Evolutionary conservation across 1,284 basidiomycete species (phyloP).

Genomic region (Testicularia cyperi): DNA sequence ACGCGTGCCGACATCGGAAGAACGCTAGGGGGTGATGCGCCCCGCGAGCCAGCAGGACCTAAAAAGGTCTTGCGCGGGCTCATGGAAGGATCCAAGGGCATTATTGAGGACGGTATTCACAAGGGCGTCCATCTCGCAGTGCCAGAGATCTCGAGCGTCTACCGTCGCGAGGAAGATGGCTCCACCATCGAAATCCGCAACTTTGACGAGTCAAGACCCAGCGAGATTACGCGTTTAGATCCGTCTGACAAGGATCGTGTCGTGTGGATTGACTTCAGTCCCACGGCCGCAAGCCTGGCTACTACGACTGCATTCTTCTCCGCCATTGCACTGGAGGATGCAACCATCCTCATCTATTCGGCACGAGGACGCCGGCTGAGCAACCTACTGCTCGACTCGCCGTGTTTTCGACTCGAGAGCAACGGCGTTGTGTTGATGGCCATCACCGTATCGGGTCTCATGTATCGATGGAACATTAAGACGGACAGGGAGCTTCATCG

Average conservation of each 20-base stretch:
- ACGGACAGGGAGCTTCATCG: slow-evolving; percentile 35
- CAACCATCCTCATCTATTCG: slow-evolving; percentile 48
- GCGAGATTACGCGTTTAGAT: slow-evolving; percentile 70
- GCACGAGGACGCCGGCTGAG: slow-evolving; percentile 37
- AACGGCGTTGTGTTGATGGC: slow-evolving; percentile 43
- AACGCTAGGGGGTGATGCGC: slow-evolving; percentile 73
- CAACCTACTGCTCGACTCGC: slow-evolving; percentile 41
- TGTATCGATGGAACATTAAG: slow-evolving; percentile 51
- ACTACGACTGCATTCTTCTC: slow-evolving; percentile 71
- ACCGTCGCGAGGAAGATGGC: slow-evolving; percentile 61
- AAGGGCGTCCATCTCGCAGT: slow-evolving; percentile 20
- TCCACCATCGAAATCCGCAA: slow-evolving; percentile 79
- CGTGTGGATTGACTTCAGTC: slow-evolving; percentile 84
- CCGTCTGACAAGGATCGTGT: slow-evolving; percentile 64
- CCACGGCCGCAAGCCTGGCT: slow-evolving; percentile 70
- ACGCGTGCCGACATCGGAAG: slow-evolving; percentile 58
- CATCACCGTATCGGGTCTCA: slow-evolving; percentile 32
- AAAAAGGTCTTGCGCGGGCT: slow-evolving; percentile 65
- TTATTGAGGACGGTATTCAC: slow-evolving; percentile 29
- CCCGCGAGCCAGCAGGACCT: slow-evolving; percentile 64
- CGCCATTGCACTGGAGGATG: slow-evolving; percentile 64
- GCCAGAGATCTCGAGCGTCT: slow-evolving; percentile 36
- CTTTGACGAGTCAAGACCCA: slow-evolving; percentile 66
- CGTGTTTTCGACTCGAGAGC: slow-evolving; percentile 39
- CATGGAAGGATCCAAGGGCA: slow-evolving; percentile 12